These are phyloP conservation scores for Mycena sanguinolenta DNA, from an alignment of 768 basidiomycete genomes.

Conservation along the genomic window DNA sequence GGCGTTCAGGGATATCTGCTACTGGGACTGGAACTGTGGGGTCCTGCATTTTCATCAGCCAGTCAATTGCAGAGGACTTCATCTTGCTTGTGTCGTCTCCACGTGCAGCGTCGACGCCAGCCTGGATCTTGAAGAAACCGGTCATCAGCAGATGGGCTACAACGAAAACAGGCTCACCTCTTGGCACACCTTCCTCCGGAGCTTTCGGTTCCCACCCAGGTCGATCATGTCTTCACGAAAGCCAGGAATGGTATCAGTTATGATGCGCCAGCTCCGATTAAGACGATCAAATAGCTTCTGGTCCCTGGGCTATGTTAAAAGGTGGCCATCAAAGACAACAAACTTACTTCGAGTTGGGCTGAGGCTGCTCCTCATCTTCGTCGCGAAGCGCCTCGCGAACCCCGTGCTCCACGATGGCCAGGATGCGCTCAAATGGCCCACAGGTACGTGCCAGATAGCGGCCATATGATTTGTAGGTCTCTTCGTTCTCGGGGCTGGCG, in stretches of 20 bases:
- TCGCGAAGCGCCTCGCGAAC: background rate
- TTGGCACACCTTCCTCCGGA: background rate
- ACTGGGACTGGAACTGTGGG: background rate
- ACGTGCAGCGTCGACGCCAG: background rate
- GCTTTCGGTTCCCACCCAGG: background rate
- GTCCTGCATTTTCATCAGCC: background rate
- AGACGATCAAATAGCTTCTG: too few relatives aligned
- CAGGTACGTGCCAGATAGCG: background rate
- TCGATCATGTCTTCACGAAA: slow-evolving; percentile 12
- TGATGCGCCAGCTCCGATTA: background rate
- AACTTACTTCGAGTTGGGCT: background rate
- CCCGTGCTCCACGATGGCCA: background rate
- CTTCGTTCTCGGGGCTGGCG: background rate
- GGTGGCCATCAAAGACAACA: background rate
- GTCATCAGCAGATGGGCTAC: too few relatives aligned
- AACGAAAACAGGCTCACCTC: background rate
- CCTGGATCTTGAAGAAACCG: too few relatives aligned
- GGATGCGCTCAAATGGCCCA: background rate
- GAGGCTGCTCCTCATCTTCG: background rate
- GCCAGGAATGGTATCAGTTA: background rate
- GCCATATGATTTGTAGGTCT: slow-evolving; percentile 6
- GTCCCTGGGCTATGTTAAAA: background rate
- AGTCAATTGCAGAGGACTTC: background rate
- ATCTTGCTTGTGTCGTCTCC: background rate
- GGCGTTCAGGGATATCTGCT: too few relatives aligned